Base-by-base conservation (phyloP, 108 stramenopile species). In the Mediolabrus comicus region DNA sequence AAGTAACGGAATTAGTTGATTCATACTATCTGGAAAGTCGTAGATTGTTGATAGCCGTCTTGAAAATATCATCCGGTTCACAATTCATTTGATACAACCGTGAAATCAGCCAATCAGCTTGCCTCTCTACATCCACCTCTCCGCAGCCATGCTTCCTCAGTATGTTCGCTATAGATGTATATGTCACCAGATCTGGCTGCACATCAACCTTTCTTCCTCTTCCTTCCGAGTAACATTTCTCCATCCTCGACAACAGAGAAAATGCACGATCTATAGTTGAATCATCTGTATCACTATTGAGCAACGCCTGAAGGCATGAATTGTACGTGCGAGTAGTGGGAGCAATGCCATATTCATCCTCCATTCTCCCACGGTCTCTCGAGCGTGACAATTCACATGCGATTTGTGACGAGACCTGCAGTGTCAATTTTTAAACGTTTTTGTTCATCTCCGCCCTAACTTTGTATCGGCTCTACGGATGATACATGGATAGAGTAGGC, bases 271-370 rank as follows among this genome's bases (percentile, higher is more conserved):
- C 31, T 33, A n/a, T 22, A 22, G 16, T 13, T 59, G 46, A 6
- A 22, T 34, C 22, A 4, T 36, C 32, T 34, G 29, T 9, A 12
- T 38, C 22, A 11, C 59, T 33, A 7, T 59, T 59, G 34, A 32
- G 24, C 9, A 24, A 26, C 22, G n/a, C 31, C 3, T 59, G 12
- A 5, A 59, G 24, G 10, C 31, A 32, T 22, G 59, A n/a, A 59
- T 59, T 59, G 35, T 59, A 59, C n/a, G 34, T 25, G 16, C 59
- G 29, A 59, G 59, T 59, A 30, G 31, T 19, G 12, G 59, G 35
- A 38, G 59, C 4, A 38, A 59, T 59, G 35, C 34, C 46, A 49
- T 49, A 49, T 8, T 49, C 3, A 49, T 49, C 46, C 22, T 49
- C 46, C 46, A 49, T 49, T 3, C n/a, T n/a, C n/a, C n/a, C n/a